A percentile compares a stretch with the other conserved stretches of the same genome.
Evolutionary conservation across 2,329 filamentous ascomycete genomes (phyloP).

Genomic region (Magnaporthiopsis incrustans): DNA sequence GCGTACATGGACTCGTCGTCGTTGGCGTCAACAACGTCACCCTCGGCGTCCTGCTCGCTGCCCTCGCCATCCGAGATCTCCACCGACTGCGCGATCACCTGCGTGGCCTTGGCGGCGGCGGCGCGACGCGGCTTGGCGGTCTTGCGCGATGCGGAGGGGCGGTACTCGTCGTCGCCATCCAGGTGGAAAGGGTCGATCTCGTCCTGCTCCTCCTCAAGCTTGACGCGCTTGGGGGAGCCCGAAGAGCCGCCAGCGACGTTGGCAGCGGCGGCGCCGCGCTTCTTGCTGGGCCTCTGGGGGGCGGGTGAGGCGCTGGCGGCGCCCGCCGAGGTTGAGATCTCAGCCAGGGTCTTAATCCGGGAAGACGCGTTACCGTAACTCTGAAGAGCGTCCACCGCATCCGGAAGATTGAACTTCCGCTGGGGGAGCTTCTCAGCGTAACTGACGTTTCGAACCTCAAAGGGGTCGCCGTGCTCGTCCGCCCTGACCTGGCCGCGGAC

Average conservation of each 20-base stretch:
- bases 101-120: constrained; percentile 5
- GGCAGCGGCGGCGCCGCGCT: neutral
- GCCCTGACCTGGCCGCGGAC: constrained; percentile 27
- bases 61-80: constrained; percentile 5
- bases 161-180: constrained; percentile 7
- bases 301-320: neutral
- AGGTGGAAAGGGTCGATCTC: neutral
- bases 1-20: constrained; percentile 1
- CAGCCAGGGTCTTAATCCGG: neutral
- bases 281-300: neutral
- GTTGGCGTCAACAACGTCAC: constrained; percentile 7
- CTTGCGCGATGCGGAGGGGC: constrained; percentile 4
- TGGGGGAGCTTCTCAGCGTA: constrained; percentile 26
- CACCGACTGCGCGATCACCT: constrained; percentile 4
- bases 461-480: constrained; percentile 16
- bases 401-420: constrained; percentile 22
- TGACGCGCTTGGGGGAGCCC: neutral
- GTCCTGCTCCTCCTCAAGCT: constrained; percentile 4
- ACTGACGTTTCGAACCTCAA: constrained; percentile 20
- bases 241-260: neutral
- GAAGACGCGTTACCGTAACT: neutral
- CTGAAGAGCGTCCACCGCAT: constrained; percentile 12
- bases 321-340: neutral
- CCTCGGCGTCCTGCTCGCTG: constrained; percentile 7
- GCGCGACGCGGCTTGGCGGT: neutral